Base-by-base conservation (phyloP, 306 rosid genomes). In the Phaseolus lunatus region DNA sequence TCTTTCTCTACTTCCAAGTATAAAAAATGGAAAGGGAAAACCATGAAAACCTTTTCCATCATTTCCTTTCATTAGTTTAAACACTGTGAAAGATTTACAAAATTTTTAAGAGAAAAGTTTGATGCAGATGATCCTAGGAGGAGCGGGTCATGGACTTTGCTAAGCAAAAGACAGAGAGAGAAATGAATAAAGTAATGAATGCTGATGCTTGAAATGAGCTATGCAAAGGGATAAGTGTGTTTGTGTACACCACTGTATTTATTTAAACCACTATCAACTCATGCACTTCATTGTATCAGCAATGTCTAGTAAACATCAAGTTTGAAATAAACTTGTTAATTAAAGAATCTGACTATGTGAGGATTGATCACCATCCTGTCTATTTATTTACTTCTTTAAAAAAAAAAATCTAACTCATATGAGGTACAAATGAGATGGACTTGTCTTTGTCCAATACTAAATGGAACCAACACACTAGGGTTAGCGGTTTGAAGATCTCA, bases 281-380 rank as follows among this genome's bases (percentile, higher is more conserved):
- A 62, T 47, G 79, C 79, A 45, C 54, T 67, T 41, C 43, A 18
- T 49, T 43, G 24, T n/a, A 37, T 35, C 14, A 13, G 18, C 23
- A 50, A 50, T 50, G 57, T 50, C 57, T 50, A 50, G 56, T 54
- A 67, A 62, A 31, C 76, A 50, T 65, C 14, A 14, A 13, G 10
- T 26, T 58, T 1, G 19, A 58, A 58, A 15, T 14, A 12, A 43
- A 27, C 41, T 16, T 67, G 18, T 66, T 18, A n/a, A 67, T 26
- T 7, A 18, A 23, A 22, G 59, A 23, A 54, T 59, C 41, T 15
- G 8, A 59, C n/a, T n/a, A n/a, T n/a, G n/a, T n/a, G n/a, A n/a
- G n/a, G n/a, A n/a, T n/a, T n/a, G n/a, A n/a, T n/a, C n/a, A n/a
- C n/a, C n/a, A n/a, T n/a, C n/a, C n/a, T n/a, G n/a, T n/a, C n/a